Evolutionary conservation across 768 basidiomycete species (phyloP).

Genomic region (Lactarius akahatsu): DNA sequence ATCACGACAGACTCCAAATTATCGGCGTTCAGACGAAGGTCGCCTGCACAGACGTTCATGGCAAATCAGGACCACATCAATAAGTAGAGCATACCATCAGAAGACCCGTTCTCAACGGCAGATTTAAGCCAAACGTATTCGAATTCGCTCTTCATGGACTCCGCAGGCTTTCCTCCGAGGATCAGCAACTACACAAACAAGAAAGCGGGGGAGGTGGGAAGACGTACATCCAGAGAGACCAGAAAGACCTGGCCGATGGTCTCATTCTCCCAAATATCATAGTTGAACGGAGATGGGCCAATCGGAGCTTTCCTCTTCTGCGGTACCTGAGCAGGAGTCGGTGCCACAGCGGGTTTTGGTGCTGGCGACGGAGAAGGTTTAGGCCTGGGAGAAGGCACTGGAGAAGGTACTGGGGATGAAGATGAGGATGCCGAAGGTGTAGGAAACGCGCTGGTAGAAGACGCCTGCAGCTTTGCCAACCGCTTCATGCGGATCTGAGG

Average conservation of each 20-base stretch:
- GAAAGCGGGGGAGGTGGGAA: background rate
- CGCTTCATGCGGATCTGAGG: constrained; percentile 87
- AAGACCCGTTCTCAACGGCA: constrained; percentile 23
- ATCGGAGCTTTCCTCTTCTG: constrained; percentile 50
- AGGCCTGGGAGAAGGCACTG: constrained; percentile 38
- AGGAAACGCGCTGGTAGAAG: constrained; percentile 34
- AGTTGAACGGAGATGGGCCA: constrained; percentile 47
- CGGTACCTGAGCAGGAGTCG: constrained; percentile 35
- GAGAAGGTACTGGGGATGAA: constrained; percentile 33
- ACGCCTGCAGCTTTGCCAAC: constrained; percentile 74
- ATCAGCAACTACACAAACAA: background rate
- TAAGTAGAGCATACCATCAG: background rate
- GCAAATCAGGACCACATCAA: background rate
- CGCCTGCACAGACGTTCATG: constrained; percentile 8
- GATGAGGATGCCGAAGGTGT: constrained; percentile 40
- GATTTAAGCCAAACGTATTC: constrained; percentile 29
- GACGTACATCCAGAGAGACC: constrained; percentile 75
- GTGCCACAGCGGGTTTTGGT: constrained; percentile 34
- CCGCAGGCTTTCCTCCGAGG: constrained; percentile 24
- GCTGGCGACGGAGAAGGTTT: constrained; percentile 31
- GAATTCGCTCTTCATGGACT: constrained; percentile 23
- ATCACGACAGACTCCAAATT: constrained; percentile 28
- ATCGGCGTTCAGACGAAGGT: constrained; percentile 22
- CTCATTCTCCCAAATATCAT: constrained; percentile 71
- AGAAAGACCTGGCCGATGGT: constrained; percentile 66